These are phyloP conservation scores for Ustilago bromivora DNA, from an alignment of 1,284 basidiomycete genomes.

Conservation along the genomic window DNA sequence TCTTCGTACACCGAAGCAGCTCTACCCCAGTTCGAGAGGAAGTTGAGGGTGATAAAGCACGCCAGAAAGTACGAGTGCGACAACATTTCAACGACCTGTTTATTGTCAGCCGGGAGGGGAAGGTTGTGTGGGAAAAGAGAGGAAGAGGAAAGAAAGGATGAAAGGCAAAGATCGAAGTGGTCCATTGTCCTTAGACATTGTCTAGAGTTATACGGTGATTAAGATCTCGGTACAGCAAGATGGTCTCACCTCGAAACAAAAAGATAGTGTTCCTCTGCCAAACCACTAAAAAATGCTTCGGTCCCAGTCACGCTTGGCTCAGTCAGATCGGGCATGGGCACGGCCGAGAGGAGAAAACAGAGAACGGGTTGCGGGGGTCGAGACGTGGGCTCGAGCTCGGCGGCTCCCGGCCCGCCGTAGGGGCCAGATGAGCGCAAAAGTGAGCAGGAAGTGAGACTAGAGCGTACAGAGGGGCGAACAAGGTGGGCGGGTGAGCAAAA, in stretches of 20 bases:
- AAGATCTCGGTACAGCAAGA: not conserved
- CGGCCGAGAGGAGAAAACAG: no score
- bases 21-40: not conserved
- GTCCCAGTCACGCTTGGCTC: no score
- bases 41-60: constrained; percentile 9
- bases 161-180: no score
- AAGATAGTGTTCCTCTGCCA: not conserved
- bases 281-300: not conserved
- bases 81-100: not conserved
- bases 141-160: not conserved
- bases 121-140: not conserved
- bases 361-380: no score
- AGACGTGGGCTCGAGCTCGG: no score
- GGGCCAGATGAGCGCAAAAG: no score
- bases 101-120: not conserved
- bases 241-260: not conserved
- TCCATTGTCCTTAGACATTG: not conserved
- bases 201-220: not conserved
- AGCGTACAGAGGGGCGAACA: no score
- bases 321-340: no score
- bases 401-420: no score
- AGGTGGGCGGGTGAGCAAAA: no score
- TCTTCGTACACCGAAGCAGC: constrained; percentile 1
- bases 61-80: constrained; percentile 1
- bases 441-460: no score